A percentile compares a stretch with the other conserved stretches of the same genome.
Conservation (phyloP, 495 filamentous ascomycete species). For the Copromyces sp. region DNA sequence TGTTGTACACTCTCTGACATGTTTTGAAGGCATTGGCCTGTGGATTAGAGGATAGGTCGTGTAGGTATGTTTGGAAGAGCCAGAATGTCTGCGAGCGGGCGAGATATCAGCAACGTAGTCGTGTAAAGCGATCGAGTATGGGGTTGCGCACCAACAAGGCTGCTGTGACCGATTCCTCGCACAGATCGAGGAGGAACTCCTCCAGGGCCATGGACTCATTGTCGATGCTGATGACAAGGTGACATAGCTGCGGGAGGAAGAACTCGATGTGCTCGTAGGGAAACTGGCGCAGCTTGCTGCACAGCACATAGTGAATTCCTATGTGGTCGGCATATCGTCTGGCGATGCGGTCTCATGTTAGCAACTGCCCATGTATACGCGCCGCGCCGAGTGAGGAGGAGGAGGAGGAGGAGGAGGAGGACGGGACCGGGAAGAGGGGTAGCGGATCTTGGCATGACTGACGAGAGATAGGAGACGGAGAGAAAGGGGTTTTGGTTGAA, state of each 20-base stretch:
- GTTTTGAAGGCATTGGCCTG: slow-evolving; percentile 60
- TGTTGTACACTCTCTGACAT: slow-evolving; percentile 66
- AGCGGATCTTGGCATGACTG: slow-evolving; percentile 25
- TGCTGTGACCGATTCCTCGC: slow-evolving; percentile 68
- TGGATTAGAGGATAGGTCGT: slow-evolving; percentile 59
- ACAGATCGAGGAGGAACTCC: slow-evolving; percentile 69
- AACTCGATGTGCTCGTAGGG: slow-evolving; percentile 76
- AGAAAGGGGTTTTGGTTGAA: slow-evolving; percentile 74
- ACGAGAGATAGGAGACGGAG: slow-evolving; percentile 70
- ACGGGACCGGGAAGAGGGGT: background rate
- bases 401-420: slow-evolving; percentile 1
- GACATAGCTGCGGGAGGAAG: slow-evolving; percentile 72
- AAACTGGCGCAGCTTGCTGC: slow-evolving; percentile 70
- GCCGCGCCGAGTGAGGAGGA: slow-evolving; percentile 2
- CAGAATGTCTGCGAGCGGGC: slow-evolving; percentile 55
- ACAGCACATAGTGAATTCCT: slow-evolving; percentile 70
- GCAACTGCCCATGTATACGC: background rate
- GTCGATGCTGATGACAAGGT: slow-evolving; percentile 67
- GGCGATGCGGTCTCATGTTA: slow-evolving; percentile 10
- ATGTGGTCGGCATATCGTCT: slow-evolving; percentile 76
- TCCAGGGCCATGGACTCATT: slow-evolving; percentile 78
- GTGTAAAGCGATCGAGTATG: background rate
- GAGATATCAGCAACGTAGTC: slow-evolving; percentile 2
- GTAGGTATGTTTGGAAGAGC: slow-evolving; percentile 73
- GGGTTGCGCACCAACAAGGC: slow-evolving; percentile 52